phyloP scores from a whole-genome alignment of 2,329 filamentous ascomycete genomes.

The Decorospora gaudefroyi region DNA sequence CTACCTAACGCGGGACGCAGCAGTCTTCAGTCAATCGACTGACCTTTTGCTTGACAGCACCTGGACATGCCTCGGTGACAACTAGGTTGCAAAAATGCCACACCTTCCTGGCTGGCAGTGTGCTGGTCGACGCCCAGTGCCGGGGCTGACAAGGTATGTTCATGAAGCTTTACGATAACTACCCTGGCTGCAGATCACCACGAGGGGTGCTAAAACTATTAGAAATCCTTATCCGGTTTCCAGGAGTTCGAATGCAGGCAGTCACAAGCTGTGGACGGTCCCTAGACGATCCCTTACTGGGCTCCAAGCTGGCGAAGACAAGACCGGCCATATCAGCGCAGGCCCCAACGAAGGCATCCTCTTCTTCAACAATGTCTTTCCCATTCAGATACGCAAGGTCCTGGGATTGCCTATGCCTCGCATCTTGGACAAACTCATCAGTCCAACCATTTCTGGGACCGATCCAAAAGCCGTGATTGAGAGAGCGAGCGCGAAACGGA shows the following conservation, averaged over 20 bases:
- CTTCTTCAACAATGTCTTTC: conserved; percentile 92
- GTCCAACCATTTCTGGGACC: conserved; percentile 57
- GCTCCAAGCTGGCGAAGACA: conserved; percentile 61
- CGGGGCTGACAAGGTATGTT: conserved; percentile 29
- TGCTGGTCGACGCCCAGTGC: conserved; percentile 25
- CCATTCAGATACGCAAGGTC: conserved; percentile 71
- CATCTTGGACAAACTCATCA: conserved; percentile 58
- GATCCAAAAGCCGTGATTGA: conserved; percentile 60
- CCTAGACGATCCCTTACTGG: conserved; percentile 36
- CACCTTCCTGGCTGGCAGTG: conserved; percentile 24
- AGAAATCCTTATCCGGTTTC: conserved; percentile 19
- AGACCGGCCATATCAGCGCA: conserved; percentile 80
- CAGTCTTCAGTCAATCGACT: background rate
- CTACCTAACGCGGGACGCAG: conserved; percentile 3
- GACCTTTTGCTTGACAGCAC: background rate
- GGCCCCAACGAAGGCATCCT: conserved; percentile 77
- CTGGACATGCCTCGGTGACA: conserved; percentile 20
- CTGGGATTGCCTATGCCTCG: conserved; percentile 59
- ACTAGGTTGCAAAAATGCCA: conserved; percentile 19
- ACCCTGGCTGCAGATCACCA: conserved; percentile 29
- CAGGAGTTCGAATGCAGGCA: conserved; percentile 1
- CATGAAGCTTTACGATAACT: conserved; percentile 20
- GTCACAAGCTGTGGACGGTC: conserved; percentile 9
- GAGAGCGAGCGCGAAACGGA: conserved; percentile 63
- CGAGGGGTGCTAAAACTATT: conserved; percentile 24